Evolutionary conservation across 2,329 filamentous ascomycete genomes (phyloP).

Genomic region (Beauveria rudraprayagi): DNA sequence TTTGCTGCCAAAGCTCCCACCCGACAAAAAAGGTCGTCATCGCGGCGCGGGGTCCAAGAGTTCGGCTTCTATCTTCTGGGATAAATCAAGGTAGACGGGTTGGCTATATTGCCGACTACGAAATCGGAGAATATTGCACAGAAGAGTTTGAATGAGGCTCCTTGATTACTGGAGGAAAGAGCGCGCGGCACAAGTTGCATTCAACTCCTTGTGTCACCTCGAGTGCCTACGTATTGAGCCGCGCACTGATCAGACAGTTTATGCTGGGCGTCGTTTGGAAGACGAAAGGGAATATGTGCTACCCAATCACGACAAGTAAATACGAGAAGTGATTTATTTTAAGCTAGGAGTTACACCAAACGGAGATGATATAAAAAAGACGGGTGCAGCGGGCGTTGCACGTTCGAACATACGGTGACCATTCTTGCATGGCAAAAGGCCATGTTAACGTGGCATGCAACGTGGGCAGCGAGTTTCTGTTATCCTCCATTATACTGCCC

Average conservation of each 20-base stretch:
- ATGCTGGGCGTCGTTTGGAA: neutral
- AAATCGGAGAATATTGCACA: neutral
- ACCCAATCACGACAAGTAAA: neutral
- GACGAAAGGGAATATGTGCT: neutral
- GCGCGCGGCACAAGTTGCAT: neutral
- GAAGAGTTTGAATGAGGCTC: neutral
- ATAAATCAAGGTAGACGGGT: neutral
- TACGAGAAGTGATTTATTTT: neutral
- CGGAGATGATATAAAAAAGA: neutral
- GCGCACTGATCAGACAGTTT: neutral
- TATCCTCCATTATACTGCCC: neutral
- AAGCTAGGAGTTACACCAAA: neutral
- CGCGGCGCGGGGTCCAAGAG: slow-evolving; percentile 24
- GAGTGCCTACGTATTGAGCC: neutral
- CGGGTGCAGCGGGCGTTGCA: slow-evolving; percentile 1
- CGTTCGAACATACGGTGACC: neutral
- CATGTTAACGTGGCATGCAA: no score
- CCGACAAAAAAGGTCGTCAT: slow-evolving; percentile 50
- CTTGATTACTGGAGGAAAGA: neutral
- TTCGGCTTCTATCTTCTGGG: slow-evolving; percentile 1
- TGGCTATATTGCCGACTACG: neutral
- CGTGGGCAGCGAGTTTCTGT: no score
- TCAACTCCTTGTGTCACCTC: neutral
- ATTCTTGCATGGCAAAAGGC: neutral
- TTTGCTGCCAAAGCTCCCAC: slow-evolving; percentile 82